Percentiles rank a stretch among this genome's conserved stretches.
These are phyloP conservation scores for Cladosporium sp. DNA, from an alignment of 2,329 filamentous ascomycete species.

Conservation along the genomic window DNA sequence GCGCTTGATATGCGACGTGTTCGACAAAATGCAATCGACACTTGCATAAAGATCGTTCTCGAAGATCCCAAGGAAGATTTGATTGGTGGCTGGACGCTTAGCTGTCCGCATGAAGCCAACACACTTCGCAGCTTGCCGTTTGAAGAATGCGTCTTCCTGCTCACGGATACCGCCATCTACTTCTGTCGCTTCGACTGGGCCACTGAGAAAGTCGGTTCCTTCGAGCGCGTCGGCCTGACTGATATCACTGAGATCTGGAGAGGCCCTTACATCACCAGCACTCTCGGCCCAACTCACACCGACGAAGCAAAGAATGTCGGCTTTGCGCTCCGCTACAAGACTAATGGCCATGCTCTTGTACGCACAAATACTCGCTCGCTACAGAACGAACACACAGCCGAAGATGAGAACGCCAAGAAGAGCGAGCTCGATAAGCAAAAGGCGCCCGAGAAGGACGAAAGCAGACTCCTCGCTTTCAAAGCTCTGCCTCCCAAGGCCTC, in stretches of 20 bases:
- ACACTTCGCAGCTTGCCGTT: conserved; percentile 69
- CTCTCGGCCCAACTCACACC: conserved; percentile 72
- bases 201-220: conserved; percentile 88
- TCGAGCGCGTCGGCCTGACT: conserved; percentile 78
- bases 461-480: conserved; percentile 56
- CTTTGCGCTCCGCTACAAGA: conserved; percentile 74
- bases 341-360: conserved; percentile 68
- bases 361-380: conserved; percentile 85
- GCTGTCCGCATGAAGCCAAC: conserved; percentile 72
- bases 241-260: conserved; percentile 72
- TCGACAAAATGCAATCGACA: conserved; percentile 85
- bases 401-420: conserved; percentile 33
- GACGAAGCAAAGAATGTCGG: conserved; percentile 82
- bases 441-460: conserved; percentile 26
- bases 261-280: conserved; percentile 89
- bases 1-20: conserved; percentile 83
- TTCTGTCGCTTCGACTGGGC: conserved; percentile 93
- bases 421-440: conserved; percentile 28
- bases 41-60: conserved; percentile 82
- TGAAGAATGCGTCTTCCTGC: conserved; percentile 82
- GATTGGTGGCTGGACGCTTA: conserved; percentile 83
- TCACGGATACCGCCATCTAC: conserved; percentile 84
- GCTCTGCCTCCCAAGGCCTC: conserved; percentile 53
- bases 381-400: conserved; percentile 53
- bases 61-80: conserved; percentile 76